Evolutionary conservation across 108 stramenopile species (phyloP).

Genomic region (Fragilaria crotonensis): DNA sequence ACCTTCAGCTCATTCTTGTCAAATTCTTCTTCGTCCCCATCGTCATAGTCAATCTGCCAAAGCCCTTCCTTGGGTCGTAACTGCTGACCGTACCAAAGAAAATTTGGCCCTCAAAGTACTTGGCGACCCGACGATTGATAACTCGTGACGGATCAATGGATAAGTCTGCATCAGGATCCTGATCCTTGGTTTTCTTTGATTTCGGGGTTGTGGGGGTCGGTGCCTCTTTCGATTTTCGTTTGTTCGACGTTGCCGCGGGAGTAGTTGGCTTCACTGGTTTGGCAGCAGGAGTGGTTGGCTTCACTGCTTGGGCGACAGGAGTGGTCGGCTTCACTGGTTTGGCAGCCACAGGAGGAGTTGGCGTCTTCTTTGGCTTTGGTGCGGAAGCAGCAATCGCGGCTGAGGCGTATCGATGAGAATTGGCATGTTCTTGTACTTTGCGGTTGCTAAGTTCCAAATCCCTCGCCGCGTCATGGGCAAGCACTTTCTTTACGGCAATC

Average conservation of each 20-base stretch:
- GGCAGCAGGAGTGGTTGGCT: not conserved
- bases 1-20: constrained; percentile 31
- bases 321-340: constrained; percentile 3
- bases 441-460: constrained; percentile 2
- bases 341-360: not conserved
- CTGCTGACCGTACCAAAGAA: constrained; percentile 46
- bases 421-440: not conserved
- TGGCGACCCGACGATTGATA: constrained; percentile 31
- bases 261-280: not conserved
- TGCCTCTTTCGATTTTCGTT: not conserved
- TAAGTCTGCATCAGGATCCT: not conserved
- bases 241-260: no score
- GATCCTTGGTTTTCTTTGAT: constrained; percentile 1
- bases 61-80: constrained; percentile 21
- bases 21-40: constrained; percentile 55
- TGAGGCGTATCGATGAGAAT: not conserved
- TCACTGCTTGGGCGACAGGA: not conserved
- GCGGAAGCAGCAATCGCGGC: not conserved
- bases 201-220: constrained; percentile 1
- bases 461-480: not conserved
- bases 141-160: constrained; percentile 6
- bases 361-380: not conserved
- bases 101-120: constrained; percentile 40
- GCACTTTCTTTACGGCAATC: not conserved
- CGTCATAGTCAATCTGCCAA: constrained; percentile 59